Base-by-base conservation (phyloP, 352 stramenopile genomes). In the Globisporangium spinosum region DNA sequence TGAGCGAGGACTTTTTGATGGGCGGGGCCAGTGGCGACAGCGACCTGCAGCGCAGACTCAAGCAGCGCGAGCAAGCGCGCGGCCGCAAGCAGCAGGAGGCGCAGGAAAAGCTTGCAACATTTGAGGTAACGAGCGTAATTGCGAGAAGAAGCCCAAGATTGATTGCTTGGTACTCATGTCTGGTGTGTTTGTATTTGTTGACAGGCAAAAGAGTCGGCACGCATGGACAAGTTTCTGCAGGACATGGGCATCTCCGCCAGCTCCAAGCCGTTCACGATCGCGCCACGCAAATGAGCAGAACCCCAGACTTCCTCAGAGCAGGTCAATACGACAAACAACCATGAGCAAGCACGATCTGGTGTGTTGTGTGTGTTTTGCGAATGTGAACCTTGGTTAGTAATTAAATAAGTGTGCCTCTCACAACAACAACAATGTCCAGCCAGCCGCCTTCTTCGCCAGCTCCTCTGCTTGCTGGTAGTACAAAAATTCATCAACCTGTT, bases 171-270 rank as follows among this genome's bases (percentile, higher is more conserved):
- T 32, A 32, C 29, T 32, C 29, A 32, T 32, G 29, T 32, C 29
- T 32, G 29, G 4, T 8, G 4, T 32, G 29, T 32, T 32, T 32
- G 29, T 7, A 32, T 32, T 17, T 5, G 47, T 34, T 58, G 29
- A 35, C 47, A 91, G 82, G 84, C 83, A 1, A 89, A 89, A 38
- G 84, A 93, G 60, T 75, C 76, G 3, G 84, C 80, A 17, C 76
- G 84, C 5, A 93, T 93, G 84, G 81, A 93, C 58, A 89, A 91
- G 70, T 93, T 93, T 38, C 65, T 93, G 23, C 66, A 75, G 25
- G 82, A 90, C 27, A 90, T 93, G 82, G 84, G 84, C 3, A 75
- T 92, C 20, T 57, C 75, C 13, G 68, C 70, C 38, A 69, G 61
- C 9, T 72, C 77, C 43, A 66, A 77, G 23, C 76, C 74, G n/a